Conservation (phyloP, 306 rosid species). For the Gastrolobium villosum region DNA sequence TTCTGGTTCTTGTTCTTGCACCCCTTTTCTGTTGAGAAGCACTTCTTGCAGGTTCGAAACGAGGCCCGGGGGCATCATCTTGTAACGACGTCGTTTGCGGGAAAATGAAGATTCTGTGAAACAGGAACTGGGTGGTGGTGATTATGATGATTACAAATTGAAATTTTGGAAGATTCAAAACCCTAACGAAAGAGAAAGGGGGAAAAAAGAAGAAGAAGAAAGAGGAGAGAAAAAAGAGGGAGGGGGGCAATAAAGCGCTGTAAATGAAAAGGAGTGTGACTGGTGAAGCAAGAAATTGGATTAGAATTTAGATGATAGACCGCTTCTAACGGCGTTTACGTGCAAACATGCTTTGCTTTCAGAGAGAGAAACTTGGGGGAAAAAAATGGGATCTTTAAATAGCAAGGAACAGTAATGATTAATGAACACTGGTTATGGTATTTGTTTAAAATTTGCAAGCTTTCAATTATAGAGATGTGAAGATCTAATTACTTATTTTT, state of each 20-base stretch:
- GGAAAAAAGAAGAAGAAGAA: neutral
- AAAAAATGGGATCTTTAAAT: conserved; percentile 43
- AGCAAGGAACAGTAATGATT: conserved; percentile 33
- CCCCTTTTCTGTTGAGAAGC: conserved; percentile 62
- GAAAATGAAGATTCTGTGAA: neutral
- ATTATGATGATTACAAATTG: neutral
- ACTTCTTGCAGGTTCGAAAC: conserved; percentile 91
- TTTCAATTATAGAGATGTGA: neutral
- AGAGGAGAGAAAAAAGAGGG: neutral
- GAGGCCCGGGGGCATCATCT: conserved; percentile 85
- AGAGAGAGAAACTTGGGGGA: neutral
- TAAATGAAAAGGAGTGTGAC: conserved; percentile 15
- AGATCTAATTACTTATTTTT: neutral
- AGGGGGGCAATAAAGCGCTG: conserved; percentile 41
- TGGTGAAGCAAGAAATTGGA: conserved; percentile 26
- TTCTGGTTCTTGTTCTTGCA: conserved; percentile 35
- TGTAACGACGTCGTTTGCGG: conserved; percentile 69
- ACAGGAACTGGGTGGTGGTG: neutral
- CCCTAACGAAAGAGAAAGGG: conserved; percentile 62
- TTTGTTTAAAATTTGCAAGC: neutral
- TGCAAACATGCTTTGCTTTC: conserved; percentile 33
- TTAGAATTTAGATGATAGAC: conserved; percentile 52
- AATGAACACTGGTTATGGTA: no score
- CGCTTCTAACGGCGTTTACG: conserved; percentile 89
- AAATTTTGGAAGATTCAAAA: conserved; percentile 56